Conservation (phyloP, 2,329 filamentous ascomycete species). For the Geosmithia morbida region DNA sequence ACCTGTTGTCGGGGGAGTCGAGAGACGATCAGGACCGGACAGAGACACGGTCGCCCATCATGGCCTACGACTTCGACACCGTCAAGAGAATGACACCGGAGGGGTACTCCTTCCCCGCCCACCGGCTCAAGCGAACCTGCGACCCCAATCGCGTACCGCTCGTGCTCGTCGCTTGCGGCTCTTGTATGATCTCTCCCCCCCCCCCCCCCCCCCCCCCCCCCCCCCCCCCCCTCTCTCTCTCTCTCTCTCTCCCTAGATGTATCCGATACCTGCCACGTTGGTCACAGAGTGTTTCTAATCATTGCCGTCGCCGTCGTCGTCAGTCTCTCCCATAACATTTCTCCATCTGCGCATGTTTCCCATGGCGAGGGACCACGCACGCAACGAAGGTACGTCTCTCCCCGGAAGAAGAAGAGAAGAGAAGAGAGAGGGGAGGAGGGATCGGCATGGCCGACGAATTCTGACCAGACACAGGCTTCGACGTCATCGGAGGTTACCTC, state of each 20-base stretch:
- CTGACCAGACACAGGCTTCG: conserved; percentile 58
- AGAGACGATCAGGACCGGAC: too few species aligned
- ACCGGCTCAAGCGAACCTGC: conserved; percentile 38
- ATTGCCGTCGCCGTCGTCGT: too few species aligned
- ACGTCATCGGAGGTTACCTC: conserved; percentile 66
- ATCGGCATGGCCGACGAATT: too few species aligned
- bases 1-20: too few species aligned
- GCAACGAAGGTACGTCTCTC: conserved; percentile 19
- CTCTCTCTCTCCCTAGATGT: conserved; percentile 62
- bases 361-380: conserved; percentile 69
- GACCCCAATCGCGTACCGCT: conserved; percentile 43
- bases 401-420: background rate
- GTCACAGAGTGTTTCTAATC: conserved; percentile 25
- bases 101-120: conserved; percentile 41
- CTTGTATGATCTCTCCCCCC: conserved; percentile 23
- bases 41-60: background rate
- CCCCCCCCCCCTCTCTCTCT: too few species aligned
- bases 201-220: conserved; percentile 53
- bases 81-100: conserved; percentile 17
- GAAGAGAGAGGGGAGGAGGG: background rate
- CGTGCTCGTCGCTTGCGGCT: conserved; percentile 51
- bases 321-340: conserved; percentile 56
- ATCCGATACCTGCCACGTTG: too few species aligned
- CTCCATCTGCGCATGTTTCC: conserved; percentile 79
- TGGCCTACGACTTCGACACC: conserved; percentile 14